Evolutionary conservation across 2,329 filamentous ascomycete species (phyloP).

Genomic region (Aspergillus proliferans): DNA sequence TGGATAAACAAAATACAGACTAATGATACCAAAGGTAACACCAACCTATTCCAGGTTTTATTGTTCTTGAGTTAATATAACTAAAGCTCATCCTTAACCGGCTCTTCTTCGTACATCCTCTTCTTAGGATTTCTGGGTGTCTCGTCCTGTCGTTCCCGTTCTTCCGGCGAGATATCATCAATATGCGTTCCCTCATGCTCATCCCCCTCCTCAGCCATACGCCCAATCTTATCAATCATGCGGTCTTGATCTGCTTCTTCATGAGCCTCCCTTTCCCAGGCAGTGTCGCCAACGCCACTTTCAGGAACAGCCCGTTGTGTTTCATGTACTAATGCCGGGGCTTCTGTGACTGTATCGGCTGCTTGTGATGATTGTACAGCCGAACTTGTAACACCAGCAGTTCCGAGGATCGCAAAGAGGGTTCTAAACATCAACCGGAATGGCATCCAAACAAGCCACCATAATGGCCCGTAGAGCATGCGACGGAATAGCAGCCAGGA

Average conservation of each 20-base stretch:
- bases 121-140: constrained; percentile 43
- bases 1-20: too few relatives aligned
- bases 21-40: too few relatives aligned
- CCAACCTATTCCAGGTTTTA: too few relatives aligned
- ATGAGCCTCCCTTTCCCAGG: constrained; percentile 15
- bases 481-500: constrained; percentile 81
- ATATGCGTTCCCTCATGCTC: constrained; percentile 22
- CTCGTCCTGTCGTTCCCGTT: constrained; percentile 30
- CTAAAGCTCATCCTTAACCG: constrained; percentile 21
- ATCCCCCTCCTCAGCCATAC: constrained; percentile 30
- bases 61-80: constrained; percentile 1
- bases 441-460: constrained; percentile 83
- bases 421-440: constrained; percentile 60
- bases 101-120: constrained; percentile 13
- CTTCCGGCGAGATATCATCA: constrained; percentile 32
- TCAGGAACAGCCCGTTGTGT: constrained; percentile 14
- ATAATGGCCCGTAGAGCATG: constrained; percentile 79
- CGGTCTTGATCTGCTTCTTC: constrained; percentile 23
- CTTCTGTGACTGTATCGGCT: constrained; percentile 13
- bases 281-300: constrained; percentile 8
- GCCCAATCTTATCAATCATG: constrained; percentile 37
- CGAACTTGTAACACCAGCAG: constrained; percentile 38
- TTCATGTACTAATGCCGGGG: constrained; percentile 12
- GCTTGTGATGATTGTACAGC: constrained; percentile 19
- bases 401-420: constrained; percentile 51